Base-by-base conservation (phyloP, 2,329 filamentous ascomycete species). In the Apiospora hydei region DNA sequence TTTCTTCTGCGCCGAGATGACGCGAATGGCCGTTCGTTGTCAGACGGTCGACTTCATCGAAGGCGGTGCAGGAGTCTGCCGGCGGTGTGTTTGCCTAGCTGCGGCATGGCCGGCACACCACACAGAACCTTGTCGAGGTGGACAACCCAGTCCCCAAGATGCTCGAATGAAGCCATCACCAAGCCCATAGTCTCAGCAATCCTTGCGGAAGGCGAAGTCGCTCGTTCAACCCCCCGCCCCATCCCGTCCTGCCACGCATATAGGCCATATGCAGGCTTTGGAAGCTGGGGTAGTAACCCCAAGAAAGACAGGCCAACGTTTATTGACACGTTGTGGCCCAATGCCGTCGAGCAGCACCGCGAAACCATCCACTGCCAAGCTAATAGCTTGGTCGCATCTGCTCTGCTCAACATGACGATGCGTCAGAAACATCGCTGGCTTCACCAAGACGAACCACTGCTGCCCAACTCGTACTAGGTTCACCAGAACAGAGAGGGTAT, bases 281-380 rank as follows among this genome's bases (percentile, higher is more conserved):
- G 21, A 64, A 64, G 3, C 57, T 41, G 57, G 57, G 57, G 57
- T 64, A 64, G 57, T 41, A 64, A 64, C 57, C 34, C 57, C 57
- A 64, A 64, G 53, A 38, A 61, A 61, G 57, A 64, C 34, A 64
- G 18, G 34, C 57, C 57, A 64, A 64, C 34, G 21, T 41, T 64
- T 34, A 64, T 64, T 64, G 34, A 64, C 21, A 14, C 34, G 57
- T n/a, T 64, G 57, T 41, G 21, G 57, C 57, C 57, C 30, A 4
- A 41, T 34, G 21, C 18, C 57, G 41, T 64, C 18, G 30, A 64
- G 57, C 34, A 64, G 41, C n/a, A 21, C 34, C 8, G 18, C 18
- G 10, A n/a, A 41, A 41, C 57, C 57, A 64, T 41, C 34, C 18
- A 41, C 18, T n/a, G 24, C 34, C 57, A 41, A 41, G 34, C 7